Base-by-base conservation (phyloP, 805 yeast genomes). In the Schizosaccharomyces osmophilus region DNA sequence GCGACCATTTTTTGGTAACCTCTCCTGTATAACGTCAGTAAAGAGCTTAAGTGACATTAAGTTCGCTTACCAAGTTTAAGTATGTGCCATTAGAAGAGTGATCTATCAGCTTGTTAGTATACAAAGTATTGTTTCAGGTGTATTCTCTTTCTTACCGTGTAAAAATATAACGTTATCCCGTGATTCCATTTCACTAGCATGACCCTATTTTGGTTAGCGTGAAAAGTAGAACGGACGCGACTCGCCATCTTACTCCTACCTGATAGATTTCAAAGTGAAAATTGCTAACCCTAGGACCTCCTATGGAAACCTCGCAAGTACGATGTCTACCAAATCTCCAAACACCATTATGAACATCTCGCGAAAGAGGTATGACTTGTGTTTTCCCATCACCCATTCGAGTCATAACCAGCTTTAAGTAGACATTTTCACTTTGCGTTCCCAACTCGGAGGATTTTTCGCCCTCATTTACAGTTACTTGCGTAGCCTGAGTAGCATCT, bases 1-100 rank as follows among this genome's bases (percentile, higher is more conserved):
- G 67, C 87, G 86, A 59, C 84, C 80, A 24, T 85, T 85, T 68
- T 83, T 85, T 29, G 82, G 86, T 22, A 90, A 71, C 61, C 87
- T 76, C 48, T 77, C 77, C 41, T 93, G 6, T 6, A 57, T 57
- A 22, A 57, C 17, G 39, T 57, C 48, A 36, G 39, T 36, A 57
- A 22, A 31, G 3, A 15, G 43, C 36, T 13, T 32, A 39, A 29
- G 9, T 24, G 5, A 31, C 8, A 17, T 41, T 15, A 17, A n/a
- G 6, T 57, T 36, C 60, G 60, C 60, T 39, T 57, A 57, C 60
- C n/a, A 41, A 31, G 24, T 57, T 57, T 9, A 57, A 6, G 31
- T 24, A 57, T 39, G 60, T 57, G n/a, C 60, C 60, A 4, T 57
- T 57, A 36, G 60, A 39, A 41, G 42, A 26, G 15, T 57, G 60